Evolutionary conservation across 2,329 filamentous ascomycete genomes (phyloP), one percentile per base, ranked within the genome.

Genomic region (Sodiomyces alkalinus): DNA sequence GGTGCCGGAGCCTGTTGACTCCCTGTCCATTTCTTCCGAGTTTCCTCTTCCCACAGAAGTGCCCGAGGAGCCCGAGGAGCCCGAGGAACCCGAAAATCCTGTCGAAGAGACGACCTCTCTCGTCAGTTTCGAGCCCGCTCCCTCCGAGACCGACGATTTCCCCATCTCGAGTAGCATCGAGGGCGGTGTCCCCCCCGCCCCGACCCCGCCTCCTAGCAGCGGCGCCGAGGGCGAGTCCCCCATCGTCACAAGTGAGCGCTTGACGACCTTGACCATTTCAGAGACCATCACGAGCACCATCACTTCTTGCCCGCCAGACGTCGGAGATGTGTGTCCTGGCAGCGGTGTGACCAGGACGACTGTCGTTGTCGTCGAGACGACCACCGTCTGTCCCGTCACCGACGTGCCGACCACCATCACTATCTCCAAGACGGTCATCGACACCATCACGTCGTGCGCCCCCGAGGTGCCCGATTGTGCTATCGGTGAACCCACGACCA

Each of bases 361-460:
- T 4, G 20, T 18, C n/a, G 21, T 29, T 15, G 27, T 29, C 16
- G 27, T 17, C n/a, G 27, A 59, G 21, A 60, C 55, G 38, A 64
- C 59, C 8, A 63, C 60, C 8, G 47, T 62, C 30, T 62, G 55
- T 43, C 55, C 56, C 5, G 32, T 26, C 12, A 29, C 22, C 4
- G 35, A 32, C 15, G 18, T 23, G 7, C 25, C 30, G 9, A 23
- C 29, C 14, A 28, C 27, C 12, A 27, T 34, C 7, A 27, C 20
- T 7, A 18, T 27, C 19, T 32, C 30, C 29, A 29, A 32, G 29
- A 31, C 29, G 6, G 26, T 28, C 15, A 26, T 31, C 9, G 19
- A 30, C 26, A 32, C 29, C 6, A 26, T 31, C 16, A 30, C 31
- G 21, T 29, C 24, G 14, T 38, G 35, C 24, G 17, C 31, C 2